These are phyloP conservation scores for Coniella lustricola DNA, from an alignment of 2,329 filamentous ascomycete genomes.

Conservation along the genomic window DNA sequence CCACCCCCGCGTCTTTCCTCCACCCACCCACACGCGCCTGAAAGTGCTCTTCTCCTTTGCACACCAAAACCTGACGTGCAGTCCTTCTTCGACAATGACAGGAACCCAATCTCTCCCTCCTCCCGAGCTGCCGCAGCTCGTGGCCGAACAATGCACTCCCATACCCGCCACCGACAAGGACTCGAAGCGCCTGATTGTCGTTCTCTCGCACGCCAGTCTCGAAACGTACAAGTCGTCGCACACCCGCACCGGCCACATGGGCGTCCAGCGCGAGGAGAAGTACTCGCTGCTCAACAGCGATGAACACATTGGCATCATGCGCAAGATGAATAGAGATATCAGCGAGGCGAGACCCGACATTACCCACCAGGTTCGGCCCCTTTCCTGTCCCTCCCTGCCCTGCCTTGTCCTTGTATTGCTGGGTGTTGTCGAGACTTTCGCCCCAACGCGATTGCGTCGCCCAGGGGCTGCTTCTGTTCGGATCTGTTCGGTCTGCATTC, in stretches of 20 bases:
- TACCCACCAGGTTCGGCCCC: slow-evolving; percentile 74
- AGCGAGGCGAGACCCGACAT: slow-evolving; percentile 97
- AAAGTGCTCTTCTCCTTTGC: slow-evolving; percentile 12
- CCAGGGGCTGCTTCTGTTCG: background rate
- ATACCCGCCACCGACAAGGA: slow-evolving; percentile 85
- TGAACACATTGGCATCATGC: slow-evolving; percentile 98
- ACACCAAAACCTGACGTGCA: slow-evolving; percentile 15
- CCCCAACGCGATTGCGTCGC: slow-evolving; percentile 4
- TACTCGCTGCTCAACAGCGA: slow-evolving; percentile 98
- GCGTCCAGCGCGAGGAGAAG: slow-evolving; percentile 76
- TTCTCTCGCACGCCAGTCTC: slow-evolving; percentile 92
- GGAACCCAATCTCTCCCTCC: slow-evolving; percentile 94
- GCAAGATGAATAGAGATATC: slow-evolving; percentile 98
- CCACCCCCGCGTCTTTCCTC: background rate
- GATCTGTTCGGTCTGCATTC: slow-evolving; percentile 30
- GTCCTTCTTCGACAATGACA: slow-evolving; percentile 32
- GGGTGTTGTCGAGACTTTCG: background rate
- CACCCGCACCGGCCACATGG: slow-evolving; percentile 56
- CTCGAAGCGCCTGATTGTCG: slow-evolving; percentile 84
- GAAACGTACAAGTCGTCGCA: slow-evolving; percentile 94
- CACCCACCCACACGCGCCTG: background rate
- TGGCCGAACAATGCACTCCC: slow-evolving; percentile 84
- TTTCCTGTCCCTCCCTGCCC: background rate
- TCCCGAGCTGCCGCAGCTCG: slow-evolving; percentile 80
- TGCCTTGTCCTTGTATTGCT: background rate